Evolutionary conservation across 345 rosid genomes (phyloP).

Genomic region (Aegle marmelos): DNA sequence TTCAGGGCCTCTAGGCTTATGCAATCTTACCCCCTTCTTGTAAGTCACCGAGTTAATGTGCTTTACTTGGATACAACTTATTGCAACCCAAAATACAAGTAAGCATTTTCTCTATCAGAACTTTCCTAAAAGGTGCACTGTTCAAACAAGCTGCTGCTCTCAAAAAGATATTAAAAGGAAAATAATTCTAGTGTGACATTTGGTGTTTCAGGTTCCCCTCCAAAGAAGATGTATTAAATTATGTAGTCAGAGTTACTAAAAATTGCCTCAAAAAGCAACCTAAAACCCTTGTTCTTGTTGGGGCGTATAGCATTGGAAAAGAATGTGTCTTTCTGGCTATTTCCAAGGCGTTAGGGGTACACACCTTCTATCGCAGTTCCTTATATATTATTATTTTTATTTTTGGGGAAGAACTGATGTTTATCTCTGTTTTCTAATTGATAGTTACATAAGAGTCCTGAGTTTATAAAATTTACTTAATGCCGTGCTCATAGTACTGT

Average conservation of each 20-base stretch:
- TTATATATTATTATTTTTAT: neutral
- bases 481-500: neutral
- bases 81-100: constrained; percentile 79
- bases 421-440: neutral
- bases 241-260: constrained; percentile 52
- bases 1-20: constrained; percentile 69
- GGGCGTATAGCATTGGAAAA: constrained; percentile 86
- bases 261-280: constrained; percentile 58
- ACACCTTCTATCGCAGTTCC: neutral
- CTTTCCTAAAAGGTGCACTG: neutral
- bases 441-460: neutral
- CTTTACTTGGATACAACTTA: constrained; percentile 80
- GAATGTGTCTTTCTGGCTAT: constrained; percentile 76
- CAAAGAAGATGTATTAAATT: constrained; percentile 64
- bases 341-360: constrained; percentile 74
- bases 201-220: constrained; percentile 61
- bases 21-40: constrained; percentile 57
- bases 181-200: neutral
- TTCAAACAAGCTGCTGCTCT: neutral
- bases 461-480: neutral
- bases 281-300: constrained; percentile 65
- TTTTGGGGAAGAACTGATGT: neutral
- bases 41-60: constrained; percentile 46
- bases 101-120: constrained; percentile 13
- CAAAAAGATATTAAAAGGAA: neutral